phyloP scores from a whole-genome alignment of 164 flowering plant species.

The Vitis rotundifolia region DNA sequence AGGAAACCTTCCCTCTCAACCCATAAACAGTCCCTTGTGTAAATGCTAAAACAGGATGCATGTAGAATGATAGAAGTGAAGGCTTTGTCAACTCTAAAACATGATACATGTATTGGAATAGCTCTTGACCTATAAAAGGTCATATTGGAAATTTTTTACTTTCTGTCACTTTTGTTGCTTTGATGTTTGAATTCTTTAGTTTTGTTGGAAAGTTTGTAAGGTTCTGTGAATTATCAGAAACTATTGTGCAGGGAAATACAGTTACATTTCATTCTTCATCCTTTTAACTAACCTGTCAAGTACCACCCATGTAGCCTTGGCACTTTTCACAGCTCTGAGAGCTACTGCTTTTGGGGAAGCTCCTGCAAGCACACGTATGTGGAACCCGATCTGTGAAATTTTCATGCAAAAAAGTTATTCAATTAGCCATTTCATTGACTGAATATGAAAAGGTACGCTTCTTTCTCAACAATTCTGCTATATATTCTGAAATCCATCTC shows the following conservation, averaged over 20 bases:
- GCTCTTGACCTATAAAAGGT: too few species aligned
- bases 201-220: not conserved
- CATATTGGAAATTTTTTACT: too few species aligned
- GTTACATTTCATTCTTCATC: too few species aligned
- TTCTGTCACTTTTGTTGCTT: too few species aligned
- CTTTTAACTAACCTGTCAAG: slow-evolving; percentile 57
- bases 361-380: slow-evolving; percentile 35
- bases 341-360: slow-evolving; percentile 49
- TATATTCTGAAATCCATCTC: not conserved
- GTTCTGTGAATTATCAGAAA: not conserved
- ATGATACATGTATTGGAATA: too few species aligned
- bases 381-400: slow-evolving; percentile 41
- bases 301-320: slow-evolving; percentile 58
- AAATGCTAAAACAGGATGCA: too few species aligned
- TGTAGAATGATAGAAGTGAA: too few species aligned
- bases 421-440: not conserved
- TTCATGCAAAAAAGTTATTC: slow-evolving; percentile 4
- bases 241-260: too few species aligned
- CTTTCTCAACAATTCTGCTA: not conserved
- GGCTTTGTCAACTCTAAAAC: too few species aligned
- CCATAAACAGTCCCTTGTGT: too few species aligned
- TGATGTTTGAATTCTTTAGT: not conserved
- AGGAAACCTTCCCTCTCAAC: too few species aligned
- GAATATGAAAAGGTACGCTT: not conserved
- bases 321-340: slow-evolving; percentile 32